These are phyloP conservation scores for Misopates orontium DNA, from an alignment of 257 asterid genomes.

Conservation along the genomic window DNA sequence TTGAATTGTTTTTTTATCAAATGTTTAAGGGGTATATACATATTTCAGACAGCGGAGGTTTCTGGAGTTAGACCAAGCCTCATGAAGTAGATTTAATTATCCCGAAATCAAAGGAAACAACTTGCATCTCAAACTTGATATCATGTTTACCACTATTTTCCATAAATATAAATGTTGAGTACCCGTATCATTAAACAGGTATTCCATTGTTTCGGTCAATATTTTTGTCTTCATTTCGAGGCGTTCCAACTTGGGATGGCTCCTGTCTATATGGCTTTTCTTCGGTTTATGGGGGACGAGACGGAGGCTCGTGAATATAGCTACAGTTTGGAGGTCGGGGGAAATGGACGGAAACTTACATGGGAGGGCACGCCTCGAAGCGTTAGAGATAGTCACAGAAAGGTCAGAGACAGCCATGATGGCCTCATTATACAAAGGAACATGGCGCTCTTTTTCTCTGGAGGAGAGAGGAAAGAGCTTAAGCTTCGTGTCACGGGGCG, in stretches of 20 bases:
- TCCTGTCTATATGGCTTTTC: constrained; percentile 57
- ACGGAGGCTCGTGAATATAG: constrained; percentile 49
- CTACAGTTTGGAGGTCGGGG: constrained; percentile 63
- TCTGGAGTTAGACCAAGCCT: too few species aligned
- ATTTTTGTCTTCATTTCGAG: constrained; percentile 56
- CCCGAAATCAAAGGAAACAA: too few species aligned
- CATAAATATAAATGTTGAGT: constrained; percentile 6
- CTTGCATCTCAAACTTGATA: too few species aligned
- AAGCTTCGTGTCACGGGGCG: constrained; percentile 56
- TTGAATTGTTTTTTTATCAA: too few species aligned
- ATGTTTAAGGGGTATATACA: too few species aligned
- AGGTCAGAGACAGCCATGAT: constrained; percentile 62
- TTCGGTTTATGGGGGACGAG: constrained; percentile 58
- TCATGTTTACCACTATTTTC: too few species aligned
- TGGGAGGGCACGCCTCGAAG: constrained; percentile 67
- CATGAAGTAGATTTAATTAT: too few species aligned
- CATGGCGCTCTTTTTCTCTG: constrained; percentile 57
- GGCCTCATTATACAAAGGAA: constrained; percentile 54
- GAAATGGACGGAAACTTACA: constrained; percentile 52
- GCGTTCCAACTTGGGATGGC: constrained; percentile 56
- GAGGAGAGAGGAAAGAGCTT: constrained; percentile 57
- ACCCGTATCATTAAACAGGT: constrained; percentile 34
- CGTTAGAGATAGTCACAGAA: constrained; percentile 54
- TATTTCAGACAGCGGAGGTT: too few species aligned
- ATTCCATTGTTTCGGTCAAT: constrained; percentile 55